Evolutionary conservation across 306 rosid genomes (phyloP).

Genomic region (Alnus rubra): DNA sequence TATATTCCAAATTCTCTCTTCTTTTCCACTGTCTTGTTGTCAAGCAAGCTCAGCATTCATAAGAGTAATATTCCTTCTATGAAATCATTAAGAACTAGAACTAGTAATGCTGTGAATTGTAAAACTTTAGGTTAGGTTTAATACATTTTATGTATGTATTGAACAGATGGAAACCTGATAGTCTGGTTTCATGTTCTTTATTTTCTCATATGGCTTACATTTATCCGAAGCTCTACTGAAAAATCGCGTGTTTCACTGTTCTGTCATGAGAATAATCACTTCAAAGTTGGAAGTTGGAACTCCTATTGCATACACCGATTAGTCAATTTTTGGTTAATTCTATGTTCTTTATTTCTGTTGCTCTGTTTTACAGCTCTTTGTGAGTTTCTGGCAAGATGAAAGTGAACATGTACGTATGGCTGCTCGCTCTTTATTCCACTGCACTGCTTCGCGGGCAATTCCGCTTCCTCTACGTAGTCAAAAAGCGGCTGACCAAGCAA

Average conservation of each 20-base stretch:
- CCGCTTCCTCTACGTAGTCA: slow-evolving; percentile 63
- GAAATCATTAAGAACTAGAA: background rate
- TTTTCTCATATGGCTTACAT: slow-evolving; percentile 17
- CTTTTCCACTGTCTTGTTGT: background rate
- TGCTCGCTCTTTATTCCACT: slow-evolving; percentile 94
- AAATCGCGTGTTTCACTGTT: background rate
- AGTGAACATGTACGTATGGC: slow-evolving; percentile 96
- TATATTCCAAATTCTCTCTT: background rate
- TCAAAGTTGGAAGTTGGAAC: slow-evolving; percentile 23
- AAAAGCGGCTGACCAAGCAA: slow-evolving; percentile 44
- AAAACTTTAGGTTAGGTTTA: background rate
- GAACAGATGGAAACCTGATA: slow-evolving; percentile 25
- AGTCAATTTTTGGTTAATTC: slow-evolving; percentile 18
- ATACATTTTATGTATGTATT: slow-evolving; percentile 1
- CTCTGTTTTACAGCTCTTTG: slow-evolving; percentile 71
- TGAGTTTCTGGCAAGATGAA: slow-evolving; percentile 98
- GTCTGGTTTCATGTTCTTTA: slow-evolving; percentile 5
- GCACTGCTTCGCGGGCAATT: slow-evolving; percentile 90
- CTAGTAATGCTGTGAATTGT: background rate
- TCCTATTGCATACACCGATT: slow-evolving; percentile 16
- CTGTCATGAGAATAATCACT: background rate
- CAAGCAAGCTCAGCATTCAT: background rate
- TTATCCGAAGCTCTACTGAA: background rate
- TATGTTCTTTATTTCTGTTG: slow-evolving; percentile 22
- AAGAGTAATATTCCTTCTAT: background rate